Conservation (phyloP, 768 basidiomycete genomes). For the Psilocybe cyanescens region DNA sequence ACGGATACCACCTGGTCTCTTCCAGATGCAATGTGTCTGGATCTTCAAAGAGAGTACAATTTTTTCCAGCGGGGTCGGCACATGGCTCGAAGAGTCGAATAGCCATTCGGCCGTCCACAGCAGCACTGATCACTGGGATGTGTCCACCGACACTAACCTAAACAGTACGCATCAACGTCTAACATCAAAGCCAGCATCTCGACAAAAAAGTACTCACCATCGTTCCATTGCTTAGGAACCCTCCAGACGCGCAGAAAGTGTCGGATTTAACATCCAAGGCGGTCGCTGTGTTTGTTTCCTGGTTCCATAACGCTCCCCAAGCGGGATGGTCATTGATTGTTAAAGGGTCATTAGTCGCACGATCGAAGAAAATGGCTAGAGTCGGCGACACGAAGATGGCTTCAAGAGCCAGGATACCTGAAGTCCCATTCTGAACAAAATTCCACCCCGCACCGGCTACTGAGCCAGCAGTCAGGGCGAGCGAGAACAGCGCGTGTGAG, state of each 20-base stretch:
- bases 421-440: slow-evolving; percentile 32
- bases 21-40: slow-evolving; percentile 35
- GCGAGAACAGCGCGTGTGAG: neutral
- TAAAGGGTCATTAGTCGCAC: slow-evolving; percentile 41
- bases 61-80: slow-evolving; percentile 28
- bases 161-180: slow-evolving; percentile 3
- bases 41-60: slow-evolving; percentile 41
- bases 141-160: slow-evolving; percentile 36
- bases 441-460: slow-evolving; percentile 24
- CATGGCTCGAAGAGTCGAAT: slow-evolving; percentile 44
- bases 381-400: slow-evolving; percentile 33
- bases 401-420: slow-evolving; percentile 31
- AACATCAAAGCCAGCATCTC: neutral
- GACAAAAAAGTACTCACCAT: slow-evolving; percentile 28
- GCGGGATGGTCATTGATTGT: slow-evolving; percentile 45
- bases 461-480: slow-evolving; percentile 3
- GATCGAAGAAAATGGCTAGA: slow-evolving; percentile 32
- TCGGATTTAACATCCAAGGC: slow-evolving; percentile 39
- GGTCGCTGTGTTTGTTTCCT: slow-evolving; percentile 40
- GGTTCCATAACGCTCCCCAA: slow-evolving; percentile 48
- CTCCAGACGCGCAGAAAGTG: slow-evolving; percentile 48
- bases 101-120: slow-evolving; percentile 37
- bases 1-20: slow-evolving; percentile 45
- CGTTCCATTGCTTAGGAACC: slow-evolving; percentile 44
- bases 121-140: slow-evolving; percentile 28